These are phyloP conservation scores for Microdochium trichocladiopsis DNA, from an alignment of 2,329 filamentous ascomycete genomes.

Conservation along the genomic window DNA sequence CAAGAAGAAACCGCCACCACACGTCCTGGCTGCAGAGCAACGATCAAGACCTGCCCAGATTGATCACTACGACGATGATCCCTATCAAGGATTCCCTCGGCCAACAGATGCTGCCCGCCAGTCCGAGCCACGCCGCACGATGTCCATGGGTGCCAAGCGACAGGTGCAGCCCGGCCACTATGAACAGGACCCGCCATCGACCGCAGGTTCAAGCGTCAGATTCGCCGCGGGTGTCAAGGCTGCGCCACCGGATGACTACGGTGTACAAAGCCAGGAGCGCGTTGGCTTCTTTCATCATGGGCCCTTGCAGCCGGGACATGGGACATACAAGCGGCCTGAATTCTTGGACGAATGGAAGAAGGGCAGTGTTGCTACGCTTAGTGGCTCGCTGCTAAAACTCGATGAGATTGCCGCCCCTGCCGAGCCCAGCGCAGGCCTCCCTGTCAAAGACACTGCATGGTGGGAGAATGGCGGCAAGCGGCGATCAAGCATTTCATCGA, in stretches of 20 bases:
- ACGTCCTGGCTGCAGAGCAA: neutral
- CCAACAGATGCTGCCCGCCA: neutral
- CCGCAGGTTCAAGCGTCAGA: neutral
- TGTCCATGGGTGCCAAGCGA: neutral
- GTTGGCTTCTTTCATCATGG: constrained; percentile 13
- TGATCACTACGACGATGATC: neutral
- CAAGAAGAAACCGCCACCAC: constrained; percentile 4
- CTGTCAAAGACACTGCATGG: constrained; percentile 58
- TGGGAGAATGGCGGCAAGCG: constrained; percentile 59
- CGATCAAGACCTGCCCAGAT: neutral
- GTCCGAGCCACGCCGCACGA: neutral
- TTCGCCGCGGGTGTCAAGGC: neutral
- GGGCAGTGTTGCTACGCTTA: constrained; percentile 54
- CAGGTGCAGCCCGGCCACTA: neutral
- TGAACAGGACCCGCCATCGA: neutral
- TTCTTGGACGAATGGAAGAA: constrained; percentile 70
- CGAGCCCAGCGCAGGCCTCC: neutral
- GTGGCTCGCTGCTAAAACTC: constrained; percentile 53
- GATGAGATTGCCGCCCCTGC: constrained; percentile 12
- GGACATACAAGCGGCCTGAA: constrained; percentile 49
- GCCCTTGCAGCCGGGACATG: constrained; percentile 36
- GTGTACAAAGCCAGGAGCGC: neutral
- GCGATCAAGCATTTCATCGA: constrained; percentile 36
- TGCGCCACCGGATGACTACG: neutral
- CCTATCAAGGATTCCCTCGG: neutral